Base-by-base conservation (phyloP, 1,284 basidiomycete genomes). In the Porogramme epimiltina region DNA sequence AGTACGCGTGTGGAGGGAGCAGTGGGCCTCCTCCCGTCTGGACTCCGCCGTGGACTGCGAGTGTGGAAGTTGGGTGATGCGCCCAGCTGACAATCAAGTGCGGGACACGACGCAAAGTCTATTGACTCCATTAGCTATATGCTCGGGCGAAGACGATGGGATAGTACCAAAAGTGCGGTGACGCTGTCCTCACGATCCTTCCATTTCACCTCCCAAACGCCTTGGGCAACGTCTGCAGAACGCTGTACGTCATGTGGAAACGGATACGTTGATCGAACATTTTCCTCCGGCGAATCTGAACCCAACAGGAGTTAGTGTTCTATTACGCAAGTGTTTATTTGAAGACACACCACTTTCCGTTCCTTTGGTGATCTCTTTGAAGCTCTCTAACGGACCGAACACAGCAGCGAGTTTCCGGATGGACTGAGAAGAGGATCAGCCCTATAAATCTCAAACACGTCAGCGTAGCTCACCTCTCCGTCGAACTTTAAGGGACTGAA, bases 41-140 rank as follows among this genome's bases (percentile, higher is more conserved):
- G 28, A 31, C 28, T 31, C 6, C 8, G 28, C 28, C n/a, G n/a
- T n/a, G n/a, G n/a, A n/a, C n/a, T n/a, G 28, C 13, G 13, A 31
- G 8, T 31, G 28, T 31, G 6, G 22, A 22, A 19, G 45, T 34
- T 18, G 58, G 54, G 31, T 65, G 82, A 67, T 90, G 88, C 19
- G 87, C 85, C 89, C 89, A 91, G 31, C 85, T 87, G n/a, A 88
- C 83, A 1, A 77, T 82, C 9, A 91, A 64, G 66, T 88, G 84
- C 43, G 87, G 82, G 13, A 90, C 74, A 47, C 77, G 74, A 55
- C 84, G 80, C 56, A 91, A 74, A 10, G 85, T 81, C 88, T 91
- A 57, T 19, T 44, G 31, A 8, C 16, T 37, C 19, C 23, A 9
- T 24, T 6, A 10, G 10, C 19, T 26, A 44, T 26, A 53, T 33